These are phyloP conservation scores for Cajanus cajan DNA, from an alignment of 306 rosid genomes.

Conservation along the genomic window DNA sequence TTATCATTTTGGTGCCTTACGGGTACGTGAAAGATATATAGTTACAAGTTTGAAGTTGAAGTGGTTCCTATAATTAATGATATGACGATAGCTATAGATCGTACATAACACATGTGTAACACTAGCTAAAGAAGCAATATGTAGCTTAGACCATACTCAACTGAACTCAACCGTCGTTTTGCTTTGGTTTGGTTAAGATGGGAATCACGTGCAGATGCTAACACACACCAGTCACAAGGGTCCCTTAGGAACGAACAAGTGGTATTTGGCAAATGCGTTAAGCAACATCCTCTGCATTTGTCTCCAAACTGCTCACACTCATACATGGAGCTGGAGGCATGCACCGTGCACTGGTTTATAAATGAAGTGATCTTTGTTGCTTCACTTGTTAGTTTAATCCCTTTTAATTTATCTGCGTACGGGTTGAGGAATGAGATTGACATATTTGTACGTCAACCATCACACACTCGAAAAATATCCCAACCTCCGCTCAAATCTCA, in stretches of 20 bases:
- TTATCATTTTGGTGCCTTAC: background rate
- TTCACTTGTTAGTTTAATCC: constrained; percentile 31
- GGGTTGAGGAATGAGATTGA: constrained; percentile 50
- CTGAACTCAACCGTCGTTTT: constrained; percentile 38
- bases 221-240: constrained; percentile 42
- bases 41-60: constrained; percentile 1
- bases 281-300: constrained; percentile 53
- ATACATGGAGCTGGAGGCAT: background rate
- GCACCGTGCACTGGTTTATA: constrained; percentile 37
- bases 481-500: constrained; percentile 3
- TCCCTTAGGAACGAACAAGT: constrained; percentile 36
- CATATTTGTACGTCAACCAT: constrained; percentile 47
- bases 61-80: background rate
- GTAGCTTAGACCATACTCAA: constrained; percentile 43
- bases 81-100: background rate
- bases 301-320: constrained; percentile 21
- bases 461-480: constrained; percentile 27
- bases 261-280: constrained; percentile 50
- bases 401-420: constrained; percentile 36
- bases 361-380: constrained; percentile 40
- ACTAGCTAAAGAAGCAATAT: constrained; percentile 31
- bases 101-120: constrained; percentile 20
- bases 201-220: constrained; percentile 41
- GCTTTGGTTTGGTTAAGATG: constrained; percentile 19
- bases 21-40: background rate